Conservation (phyloP, 164 flowering plant genomes). For the Dillenia suffruticosa region DNA sequence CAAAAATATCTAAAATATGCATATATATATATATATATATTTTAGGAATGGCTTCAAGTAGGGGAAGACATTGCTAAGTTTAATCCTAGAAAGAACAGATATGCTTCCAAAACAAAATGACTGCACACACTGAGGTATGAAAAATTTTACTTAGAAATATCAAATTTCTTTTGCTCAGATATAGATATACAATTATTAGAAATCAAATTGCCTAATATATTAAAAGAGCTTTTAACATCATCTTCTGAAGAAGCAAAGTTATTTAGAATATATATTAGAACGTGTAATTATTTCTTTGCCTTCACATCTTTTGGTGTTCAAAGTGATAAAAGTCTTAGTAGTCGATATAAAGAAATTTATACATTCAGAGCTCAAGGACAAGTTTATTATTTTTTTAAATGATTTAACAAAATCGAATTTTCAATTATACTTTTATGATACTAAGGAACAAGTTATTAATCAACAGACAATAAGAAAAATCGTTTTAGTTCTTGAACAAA, state of each 20-base stretch:
- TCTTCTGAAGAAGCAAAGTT: not conserved
- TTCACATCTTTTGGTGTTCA: slow-evolving; percentile 5
- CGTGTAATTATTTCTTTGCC: slow-evolving; percentile 2
- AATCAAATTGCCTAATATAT: not conserved
- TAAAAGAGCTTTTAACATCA: not conserved
- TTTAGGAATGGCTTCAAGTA: too few species aligned
- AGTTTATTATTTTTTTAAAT: slow-evolving; percentile 2
- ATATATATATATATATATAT: too few species aligned
- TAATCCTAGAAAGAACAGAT: too few species aligned
- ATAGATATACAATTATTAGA: not conserved
- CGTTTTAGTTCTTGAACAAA: not conserved
- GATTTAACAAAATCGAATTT: not conserved
- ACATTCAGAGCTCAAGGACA: slow-evolving; percentile 6
- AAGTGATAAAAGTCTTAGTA: not conserved
- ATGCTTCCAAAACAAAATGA: too few species aligned
- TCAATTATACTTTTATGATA: slow-evolving; percentile 7
- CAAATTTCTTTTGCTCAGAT: not conserved
- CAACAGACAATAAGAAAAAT: not conserved
- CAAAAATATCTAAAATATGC: too few species aligned
- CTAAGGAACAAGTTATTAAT: slow-evolving; percentile 2
- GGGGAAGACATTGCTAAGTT: too few species aligned
- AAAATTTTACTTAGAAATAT: not conserved
- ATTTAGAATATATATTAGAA: slow-evolving; percentile 2
- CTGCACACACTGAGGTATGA: not conserved
- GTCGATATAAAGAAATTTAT: not conserved